Evolutionary conservation across 352 stramenopile species (phyloP), one percentile per base, ranked within the genome.

Genomic region (Achlya hypogyna): DNA sequence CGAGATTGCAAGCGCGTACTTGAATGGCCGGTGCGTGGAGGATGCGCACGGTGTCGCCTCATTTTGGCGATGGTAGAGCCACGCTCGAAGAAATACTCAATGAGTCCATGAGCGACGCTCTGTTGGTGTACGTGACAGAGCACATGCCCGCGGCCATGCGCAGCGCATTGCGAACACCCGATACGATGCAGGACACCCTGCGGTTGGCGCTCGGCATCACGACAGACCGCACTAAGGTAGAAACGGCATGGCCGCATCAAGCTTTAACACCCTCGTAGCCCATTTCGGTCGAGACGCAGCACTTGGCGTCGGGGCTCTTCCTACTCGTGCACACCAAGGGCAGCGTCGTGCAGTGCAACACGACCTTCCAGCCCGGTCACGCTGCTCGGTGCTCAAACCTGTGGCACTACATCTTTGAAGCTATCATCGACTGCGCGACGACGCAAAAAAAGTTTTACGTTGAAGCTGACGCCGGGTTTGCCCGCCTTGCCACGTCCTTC

Each of bases 261-360:
- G 34, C 38, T n/a, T 29, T 49, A 4, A 10, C 29, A 5, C 31
- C 35, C 12, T 22, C 29, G 53, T 62, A 64, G 54, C 54, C 23
- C 12, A 31, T 64, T 5, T 64, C 54, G 4, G n/a, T 14, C 4
- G 54, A 31, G 27, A 64, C 54, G 5, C 54, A 64, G 28, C 20
- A 64, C 29, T 45, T 64, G 12, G 54, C 54, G 35, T 38, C 47
- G 10, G 54, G 54, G 6, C 27, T 64, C 18, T 25, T 25, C 20
- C 35, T 64, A 10, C 54, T 64, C 31, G 14, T 64, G 34, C 45
- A 64, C 40, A 64, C 54, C 32, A 64, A 64, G 27, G 47, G 54
- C 54, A 64, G 31, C 12, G 23, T 64, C 8, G 54, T 52, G 0
- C 54, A 64, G 22, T 64, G 54, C 35, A 51, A 47, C 54, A 64